Evolutionary conservation across 2,329 filamentous ascomycete genomes (phyloP).

Genomic region (Colletotrichum graminicola): DNA sequence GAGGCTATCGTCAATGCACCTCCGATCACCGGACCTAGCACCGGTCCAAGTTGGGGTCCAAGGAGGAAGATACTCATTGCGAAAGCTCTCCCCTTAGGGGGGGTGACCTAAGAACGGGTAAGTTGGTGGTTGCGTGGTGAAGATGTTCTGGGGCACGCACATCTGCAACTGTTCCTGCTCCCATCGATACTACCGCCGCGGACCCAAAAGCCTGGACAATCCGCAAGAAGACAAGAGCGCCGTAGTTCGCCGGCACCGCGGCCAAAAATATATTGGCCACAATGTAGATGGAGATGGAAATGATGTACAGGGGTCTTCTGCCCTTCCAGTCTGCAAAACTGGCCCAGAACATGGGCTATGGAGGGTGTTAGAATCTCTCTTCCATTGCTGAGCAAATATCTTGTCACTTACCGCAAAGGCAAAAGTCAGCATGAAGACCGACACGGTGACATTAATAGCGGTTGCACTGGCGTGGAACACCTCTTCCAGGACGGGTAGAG

Average conservation of each 20-base stretch:
- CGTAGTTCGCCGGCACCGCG: slow-evolving; percentile 53
- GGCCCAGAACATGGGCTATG: slow-evolving; percentile 56
- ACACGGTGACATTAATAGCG: slow-evolving; percentile 58
- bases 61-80: slow-evolving; percentile 58
- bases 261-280: slow-evolving; percentile 55
- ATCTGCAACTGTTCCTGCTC: slow-evolving; percentile 58
- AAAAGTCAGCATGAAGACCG: slow-evolving; percentile 59
- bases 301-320: slow-evolving; percentile 55
- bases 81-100: slow-evolving; percentile 50
- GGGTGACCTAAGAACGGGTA: slow-evolving; percentile 49
- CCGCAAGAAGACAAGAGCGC: slow-evolving; percentile 53
- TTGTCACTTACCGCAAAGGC: slow-evolving; percentile 51
- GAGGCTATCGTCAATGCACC: slow-evolving; percentile 52
- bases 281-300: slow-evolving; percentile 55
- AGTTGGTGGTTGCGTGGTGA: background rate
- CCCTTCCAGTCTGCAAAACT: slow-evolving; percentile 55
- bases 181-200: slow-evolving; percentile 57
- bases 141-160: slow-evolving; percentile 28
- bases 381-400: background rate
- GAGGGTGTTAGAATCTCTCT: background rate
- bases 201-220: slow-evolving; percentile 58
- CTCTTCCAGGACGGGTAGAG: slow-evolving; percentile 52
- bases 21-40: slow-evolving; percentile 58
- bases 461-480: slow-evolving; percentile 53
- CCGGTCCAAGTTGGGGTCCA: slow-evolving; percentile 58